Conservation (phyloP, 1,139 yeast species). For the Debaryomyces sp. region DNA sequence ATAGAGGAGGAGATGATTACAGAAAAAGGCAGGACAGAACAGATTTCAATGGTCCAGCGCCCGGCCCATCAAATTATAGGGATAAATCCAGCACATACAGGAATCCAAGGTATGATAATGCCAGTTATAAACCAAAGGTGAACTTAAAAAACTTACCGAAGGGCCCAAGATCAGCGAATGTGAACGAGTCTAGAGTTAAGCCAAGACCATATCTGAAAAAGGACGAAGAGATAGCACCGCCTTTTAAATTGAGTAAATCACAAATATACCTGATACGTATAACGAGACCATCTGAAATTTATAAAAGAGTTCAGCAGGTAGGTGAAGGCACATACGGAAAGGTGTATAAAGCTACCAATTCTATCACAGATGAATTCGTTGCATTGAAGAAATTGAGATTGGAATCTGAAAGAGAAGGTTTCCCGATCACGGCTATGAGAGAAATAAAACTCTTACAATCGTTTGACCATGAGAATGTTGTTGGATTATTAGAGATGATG, state of each 20-base stretch:
- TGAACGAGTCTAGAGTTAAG: constrained; percentile 7
- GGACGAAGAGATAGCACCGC: constrained; percentile 10
- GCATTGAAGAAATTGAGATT: constrained; percentile 84
- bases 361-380: constrained; percentile 67
- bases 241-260: constrained; percentile 19
- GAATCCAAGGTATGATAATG: constrained; percentile 7
- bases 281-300: constrained; percentile 29
- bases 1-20: constrained; percentile 13
- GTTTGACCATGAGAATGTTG: constrained; percentile 81
- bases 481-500: constrained; percentile 87
- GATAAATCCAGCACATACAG: constrained; percentile 10
- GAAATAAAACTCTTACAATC: constrained; percentile 87
- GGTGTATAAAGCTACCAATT: constrained; percentile 61
- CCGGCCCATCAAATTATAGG: constrained; percentile 20
- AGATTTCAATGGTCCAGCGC: constrained; percentile 15
- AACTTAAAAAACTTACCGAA: constrained; percentile 16
- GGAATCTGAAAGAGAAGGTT: constrained; percentile 90
- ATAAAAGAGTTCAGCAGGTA: constrained; percentile 46
- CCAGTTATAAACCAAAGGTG: constrained; percentile 7
- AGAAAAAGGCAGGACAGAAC: constrained; percentile 14
- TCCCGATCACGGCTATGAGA: constrained; percentile 93
- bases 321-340: constrained; percentile 56
- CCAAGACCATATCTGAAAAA: constrained; percentile 8
- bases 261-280: constrained; percentile 42
- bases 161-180: constrained; percentile 18